Evolutionary conservation across 345 rosid genomes (phyloP).

Genomic region (Syzygium oleosum): DNA sequence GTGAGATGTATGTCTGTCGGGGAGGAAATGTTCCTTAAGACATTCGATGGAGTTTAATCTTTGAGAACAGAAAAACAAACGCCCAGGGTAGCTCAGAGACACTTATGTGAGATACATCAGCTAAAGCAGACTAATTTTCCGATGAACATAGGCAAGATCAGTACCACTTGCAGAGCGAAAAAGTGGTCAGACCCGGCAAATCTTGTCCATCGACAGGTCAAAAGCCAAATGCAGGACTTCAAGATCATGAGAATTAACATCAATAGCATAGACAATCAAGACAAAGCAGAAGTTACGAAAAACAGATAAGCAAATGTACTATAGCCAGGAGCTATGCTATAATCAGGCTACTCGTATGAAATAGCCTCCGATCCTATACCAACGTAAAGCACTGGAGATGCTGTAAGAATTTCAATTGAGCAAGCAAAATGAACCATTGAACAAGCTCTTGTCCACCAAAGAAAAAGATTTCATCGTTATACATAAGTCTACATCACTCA

Average conservation of each 20-base stretch:
- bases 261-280: neutral
- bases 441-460: neutral
- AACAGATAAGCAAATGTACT: neutral
- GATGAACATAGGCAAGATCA: neutral
- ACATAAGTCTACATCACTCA: neutral
- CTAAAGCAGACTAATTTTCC: neutral
- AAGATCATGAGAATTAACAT: neutral
- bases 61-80: neutral
- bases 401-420: neutral
- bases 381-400: neutral
- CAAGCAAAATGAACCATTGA: neutral
- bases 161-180: neutral
- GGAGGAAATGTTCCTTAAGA: neutral
- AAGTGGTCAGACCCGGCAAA: neutral
- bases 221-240: neutral
- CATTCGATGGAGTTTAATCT: fast-evolving
- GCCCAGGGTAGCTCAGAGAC: neutral
- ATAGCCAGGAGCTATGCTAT: neutral
- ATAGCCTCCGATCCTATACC: neutral
- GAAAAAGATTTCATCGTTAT: neutral
- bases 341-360: neutral
- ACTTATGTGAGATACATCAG: neutral
- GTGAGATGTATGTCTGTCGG: fast-evolving
- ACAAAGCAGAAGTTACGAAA: neutral
- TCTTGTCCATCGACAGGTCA: neutral